Conservation (phyloP, 2,329 filamentous ascomycete genomes). For the Sclerotinia spermophila region DNA sequence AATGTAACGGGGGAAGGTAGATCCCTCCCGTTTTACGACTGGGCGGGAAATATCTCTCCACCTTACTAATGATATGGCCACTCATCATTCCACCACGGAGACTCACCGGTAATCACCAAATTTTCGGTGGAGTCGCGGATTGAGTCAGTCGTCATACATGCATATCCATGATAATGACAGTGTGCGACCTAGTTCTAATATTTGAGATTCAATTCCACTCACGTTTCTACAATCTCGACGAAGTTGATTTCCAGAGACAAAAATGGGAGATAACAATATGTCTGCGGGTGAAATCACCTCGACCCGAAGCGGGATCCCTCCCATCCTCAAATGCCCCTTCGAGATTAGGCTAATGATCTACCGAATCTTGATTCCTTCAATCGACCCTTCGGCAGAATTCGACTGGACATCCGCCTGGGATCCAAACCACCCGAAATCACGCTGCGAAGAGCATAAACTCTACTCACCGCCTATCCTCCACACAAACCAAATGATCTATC, state of each 20-base stretch:
- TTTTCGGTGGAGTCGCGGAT: conserved; percentile 17
- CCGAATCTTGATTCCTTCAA: conserved; percentile 15
- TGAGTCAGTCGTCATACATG: conserved; percentile 19
- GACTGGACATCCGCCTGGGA: conserved; percentile 17
- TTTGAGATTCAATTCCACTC: conserved; percentile 7
- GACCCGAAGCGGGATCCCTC: conserved; percentile 9
- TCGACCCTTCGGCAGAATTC: conserved; percentile 13
- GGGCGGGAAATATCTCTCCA: conserved; percentile 12
- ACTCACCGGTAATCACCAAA: conserved; percentile 12
- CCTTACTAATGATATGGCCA: conserved; percentile 9
- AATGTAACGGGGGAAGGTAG: conserved; percentile 1
- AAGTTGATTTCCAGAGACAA: neutral
- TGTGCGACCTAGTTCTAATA: neutral
- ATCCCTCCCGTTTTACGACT: conserved; percentile 13
- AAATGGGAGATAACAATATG: conserved; percentile 8
- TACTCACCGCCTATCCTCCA: conserved; percentile 18
- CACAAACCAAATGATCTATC: conserved; percentile 16
- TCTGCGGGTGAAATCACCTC: neutral
- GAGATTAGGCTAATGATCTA: conserved; percentile 19
- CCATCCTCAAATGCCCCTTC: conserved; percentile 14
- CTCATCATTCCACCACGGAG: conserved; percentile 12
- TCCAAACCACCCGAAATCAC: conserved; percentile 13
- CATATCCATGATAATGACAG: conserved; percentile 11
- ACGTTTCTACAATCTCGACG: neutral
- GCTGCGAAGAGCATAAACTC: conserved; percentile 13